Percentiles rank a stretch among this genome's conserved stretches.
phyloP scores from a whole-genome alignment of 1,284 basidiomycete genomes.

The Apiotrichum akiyoshidainum region DNA sequence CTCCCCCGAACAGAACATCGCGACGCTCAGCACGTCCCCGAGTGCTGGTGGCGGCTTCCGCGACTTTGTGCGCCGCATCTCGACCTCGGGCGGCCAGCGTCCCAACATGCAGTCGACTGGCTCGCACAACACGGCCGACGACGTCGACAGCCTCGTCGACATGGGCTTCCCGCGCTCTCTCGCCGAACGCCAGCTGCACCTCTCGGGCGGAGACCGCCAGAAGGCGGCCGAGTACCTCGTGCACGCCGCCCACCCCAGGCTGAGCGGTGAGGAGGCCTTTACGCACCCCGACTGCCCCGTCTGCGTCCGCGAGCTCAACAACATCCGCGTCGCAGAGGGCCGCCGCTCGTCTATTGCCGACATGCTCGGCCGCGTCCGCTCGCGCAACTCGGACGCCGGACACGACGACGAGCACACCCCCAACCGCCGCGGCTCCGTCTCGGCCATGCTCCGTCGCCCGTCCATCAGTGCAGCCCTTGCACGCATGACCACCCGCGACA shows the following conservation, averaged over 20 bases:
- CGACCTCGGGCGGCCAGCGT: constrained; percentile 1
- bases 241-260: constrained; percentile 21
- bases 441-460: constrained; percentile 17
- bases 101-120: neutral
- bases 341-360: constrained; percentile 10
- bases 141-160: constrained; percentile 13
- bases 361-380: constrained; percentile 13
- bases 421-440: constrained; percentile 16
- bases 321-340: constrained; percentile 14
- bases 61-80: constrained; percentile 14
- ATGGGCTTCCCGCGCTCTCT: constrained; percentile 20
- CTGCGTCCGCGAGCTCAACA: constrained; percentile 18
- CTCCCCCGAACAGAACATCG: neutral
- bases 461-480: constrained; percentile 11
- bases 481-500: constrained; percentile 17
- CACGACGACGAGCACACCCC: neutral
- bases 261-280: constrained; percentile 44
- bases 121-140: neutral
- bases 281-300: constrained; percentile 27
- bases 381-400: constrained; percentile 4
- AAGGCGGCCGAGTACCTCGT: constrained; percentile 17
- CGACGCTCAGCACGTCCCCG: neutral
- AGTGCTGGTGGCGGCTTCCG: constrained; percentile 6
- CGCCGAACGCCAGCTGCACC: constrained; percentile 11
- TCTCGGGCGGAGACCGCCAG: constrained; percentile 10